Percentiles rank a stretch among this genome's conserved stretches.
phyloP scores from a whole-genome alignment of 2,329 filamentous ascomycete genomes.

The Beauveria caledonica region DNA sequence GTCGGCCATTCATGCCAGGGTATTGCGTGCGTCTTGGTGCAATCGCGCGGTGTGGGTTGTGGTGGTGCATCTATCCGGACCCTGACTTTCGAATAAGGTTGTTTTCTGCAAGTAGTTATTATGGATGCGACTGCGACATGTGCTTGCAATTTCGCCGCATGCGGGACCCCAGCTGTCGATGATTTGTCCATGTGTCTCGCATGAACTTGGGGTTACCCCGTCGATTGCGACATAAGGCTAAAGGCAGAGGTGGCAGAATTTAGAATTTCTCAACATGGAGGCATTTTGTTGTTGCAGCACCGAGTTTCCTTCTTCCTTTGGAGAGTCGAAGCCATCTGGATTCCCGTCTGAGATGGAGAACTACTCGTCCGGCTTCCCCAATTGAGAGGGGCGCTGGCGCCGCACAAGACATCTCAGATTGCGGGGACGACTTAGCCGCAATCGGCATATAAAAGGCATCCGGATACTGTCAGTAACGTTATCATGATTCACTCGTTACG shows the following conservation, averaged over 20 bases:
- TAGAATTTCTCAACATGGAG: not conserved
- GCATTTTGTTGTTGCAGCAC: no score
- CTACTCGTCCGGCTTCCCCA: not conserved
- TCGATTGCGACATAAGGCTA: not conserved
- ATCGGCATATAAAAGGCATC: not conserved
- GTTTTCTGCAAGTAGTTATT: no score
- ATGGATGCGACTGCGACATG: not conserved
- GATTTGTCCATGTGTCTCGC: not conserved
- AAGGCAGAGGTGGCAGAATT: not conserved
- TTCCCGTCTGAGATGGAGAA: no score
- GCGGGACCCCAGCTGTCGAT: not conserved
- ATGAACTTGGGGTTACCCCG: not conserved
- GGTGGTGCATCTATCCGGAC: not conserved
- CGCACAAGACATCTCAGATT: not conserved
- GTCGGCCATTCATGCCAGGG: not conserved
- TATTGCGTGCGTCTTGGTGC: not conserved
- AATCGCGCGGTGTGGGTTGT: not conserved
- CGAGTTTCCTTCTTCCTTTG: not conserved
- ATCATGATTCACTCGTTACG: not conserved
- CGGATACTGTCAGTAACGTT: not conserved
- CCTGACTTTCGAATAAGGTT: not conserved
- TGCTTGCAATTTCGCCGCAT: not conserved
- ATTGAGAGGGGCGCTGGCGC: not conserved
- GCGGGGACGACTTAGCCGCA: not conserved
- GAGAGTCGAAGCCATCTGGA: not conserved